Conservation (phyloP, 2,329 filamentous ascomycete genomes). For the Didymellaceae sp. region DNA sequence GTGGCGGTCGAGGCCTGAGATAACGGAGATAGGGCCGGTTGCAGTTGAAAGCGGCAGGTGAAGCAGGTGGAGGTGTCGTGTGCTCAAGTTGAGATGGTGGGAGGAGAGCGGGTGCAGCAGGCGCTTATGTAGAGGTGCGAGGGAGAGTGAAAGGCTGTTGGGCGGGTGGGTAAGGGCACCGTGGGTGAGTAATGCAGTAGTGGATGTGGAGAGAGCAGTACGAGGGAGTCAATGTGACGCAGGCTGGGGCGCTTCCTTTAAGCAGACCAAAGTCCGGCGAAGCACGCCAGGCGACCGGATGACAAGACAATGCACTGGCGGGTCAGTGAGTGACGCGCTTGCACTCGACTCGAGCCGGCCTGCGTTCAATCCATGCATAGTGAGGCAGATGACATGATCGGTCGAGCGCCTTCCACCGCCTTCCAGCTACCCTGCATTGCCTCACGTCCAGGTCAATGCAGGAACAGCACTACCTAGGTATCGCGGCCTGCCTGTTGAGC, state of each 20-base stretch:
- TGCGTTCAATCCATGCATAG: slow-evolving; percentile 8
- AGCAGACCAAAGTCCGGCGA: slow-evolving; percentile 14
- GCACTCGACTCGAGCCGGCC: slow-evolving; percentile 15
- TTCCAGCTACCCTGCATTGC: slow-evolving; percentile 13
- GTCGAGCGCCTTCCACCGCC: slow-evolving; percentile 14
- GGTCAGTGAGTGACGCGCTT: slow-evolving; percentile 14
- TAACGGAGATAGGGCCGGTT: slow-evolving; percentile 23
- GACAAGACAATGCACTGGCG: slow-evolving; percentile 20
- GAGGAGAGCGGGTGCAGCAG: not conserved
- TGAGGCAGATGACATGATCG: slow-evolving; percentile 14
- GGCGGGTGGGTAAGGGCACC: not conserved
- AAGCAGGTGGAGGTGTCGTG: slow-evolving; percentile 5
- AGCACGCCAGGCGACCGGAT: slow-evolving; percentile 18
- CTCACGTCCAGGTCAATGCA: slow-evolving; percentile 11
- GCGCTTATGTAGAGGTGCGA: slow-evolving; percentile 1
- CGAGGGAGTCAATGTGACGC: slow-evolving; percentile 10
- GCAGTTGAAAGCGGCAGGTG: slow-evolving; percentile 13
- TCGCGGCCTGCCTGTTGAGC: slow-evolving; percentile 6
- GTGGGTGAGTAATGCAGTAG: slow-evolving; percentile 7
- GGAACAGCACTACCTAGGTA: slow-evolving; percentile 7
- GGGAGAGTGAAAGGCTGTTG: slow-evolving; percentile 7
- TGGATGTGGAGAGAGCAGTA: not conserved
- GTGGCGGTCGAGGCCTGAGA: slow-evolving; percentile 14
- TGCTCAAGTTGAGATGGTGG: slow-evolving; percentile 1
- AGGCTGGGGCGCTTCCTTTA: slow-evolving; percentile 20